phyloP scores from a whole-genome alignment of 2,329 filamentous ascomycete species.

The Fusarium sp. region DNA sequence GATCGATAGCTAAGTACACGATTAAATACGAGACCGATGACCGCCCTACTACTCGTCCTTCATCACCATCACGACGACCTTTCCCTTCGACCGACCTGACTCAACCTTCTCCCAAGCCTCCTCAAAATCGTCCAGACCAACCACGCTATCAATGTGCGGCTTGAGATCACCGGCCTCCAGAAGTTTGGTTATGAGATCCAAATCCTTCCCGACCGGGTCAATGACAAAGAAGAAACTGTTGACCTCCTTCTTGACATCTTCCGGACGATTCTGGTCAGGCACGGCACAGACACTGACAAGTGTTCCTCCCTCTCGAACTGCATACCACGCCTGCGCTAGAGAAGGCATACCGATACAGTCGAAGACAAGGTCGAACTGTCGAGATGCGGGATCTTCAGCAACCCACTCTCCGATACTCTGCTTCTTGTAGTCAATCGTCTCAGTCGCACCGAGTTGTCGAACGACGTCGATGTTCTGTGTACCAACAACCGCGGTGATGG shows the following conservation, averaged over 20 bases:
- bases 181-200: slow-evolving; percentile 14
- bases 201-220: slow-evolving; percentile 15
- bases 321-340: slow-evolving; percentile 19
- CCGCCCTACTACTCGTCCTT: neutral
- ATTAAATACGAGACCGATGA: neutral
- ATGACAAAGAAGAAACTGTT: slow-evolving; percentile 26
- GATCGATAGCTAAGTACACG: neutral
- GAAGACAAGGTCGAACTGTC: slow-evolving; percentile 23
- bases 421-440: slow-evolving; percentile 25
- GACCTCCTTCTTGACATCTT: slow-evolving; percentile 10
- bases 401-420: slow-evolving; percentile 20
- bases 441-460: slow-evolving; percentile 14
- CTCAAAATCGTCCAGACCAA: slow-evolving; percentile 8
- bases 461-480: slow-evolving; percentile 7
- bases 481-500: neutral
- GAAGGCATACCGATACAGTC: slow-evolving; percentile 28
- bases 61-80: slow-evolving; percentile 8
- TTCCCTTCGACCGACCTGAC: slow-evolving; percentile 15
- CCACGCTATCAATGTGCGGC: slow-evolving; percentile 28
- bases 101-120: slow-evolving; percentile 35
- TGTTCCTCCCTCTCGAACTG: slow-evolving; percentile 14
- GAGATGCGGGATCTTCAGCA: neutral
- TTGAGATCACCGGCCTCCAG: slow-evolving; percentile 22
- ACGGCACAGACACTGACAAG: slow-evolving; percentile 15
- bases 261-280: slow-evolving; percentile 19